These are phyloP conservation scores for Zymoseptoria ardabiliae DNA, from an alignment of 2,329 filamentous ascomycete species.

Conservation along the genomic window DNA sequence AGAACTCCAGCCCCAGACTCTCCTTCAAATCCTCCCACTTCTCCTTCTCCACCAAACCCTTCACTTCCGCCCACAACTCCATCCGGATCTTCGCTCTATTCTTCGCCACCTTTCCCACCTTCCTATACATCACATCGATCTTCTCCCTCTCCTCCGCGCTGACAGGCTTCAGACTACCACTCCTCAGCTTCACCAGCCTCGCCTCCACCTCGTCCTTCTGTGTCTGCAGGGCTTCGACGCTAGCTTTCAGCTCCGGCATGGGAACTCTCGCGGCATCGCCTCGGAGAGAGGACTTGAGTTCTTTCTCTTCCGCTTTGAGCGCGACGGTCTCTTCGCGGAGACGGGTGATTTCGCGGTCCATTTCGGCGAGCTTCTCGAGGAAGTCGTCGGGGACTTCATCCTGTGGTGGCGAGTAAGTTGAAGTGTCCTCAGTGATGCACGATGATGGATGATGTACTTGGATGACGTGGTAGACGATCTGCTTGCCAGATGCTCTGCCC, in stretches of 20 bases:
- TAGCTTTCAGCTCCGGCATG: constrained; percentile 42
- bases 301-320: constrained; percentile 43
- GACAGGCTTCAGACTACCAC: constrained; percentile 39
- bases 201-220: constrained; percentile 38
- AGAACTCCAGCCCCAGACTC: constrained; percentile 21
- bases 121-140: constrained; percentile 41
- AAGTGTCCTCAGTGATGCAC: not conserved
- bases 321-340: constrained; percentile 40
- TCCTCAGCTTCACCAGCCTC: constrained; percentile 36
- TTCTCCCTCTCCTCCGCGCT: constrained; percentile 41
- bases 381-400: constrained; percentile 43
- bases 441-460: constrained; percentile 30
- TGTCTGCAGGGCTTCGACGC: constrained; percentile 37
- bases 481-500: constrained; percentile 52
- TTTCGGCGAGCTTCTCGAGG: constrained; percentile 42
- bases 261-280: constrained; percentile 44
- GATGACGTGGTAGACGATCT: constrained; percentile 52
- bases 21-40: constrained; percentile 32
- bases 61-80: constrained; percentile 46
- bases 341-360: constrained; percentile 43
- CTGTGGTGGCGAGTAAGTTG: constrained; percentile 28
- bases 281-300: constrained; percentile 41
- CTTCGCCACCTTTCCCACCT: constrained; percentile 34
- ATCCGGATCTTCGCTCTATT: constrained; percentile 43
- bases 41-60: constrained; percentile 32